Base-by-base conservation (phyloP, 176 grass and related monocot genomes). In the Microstegium vimineum region DNA sequence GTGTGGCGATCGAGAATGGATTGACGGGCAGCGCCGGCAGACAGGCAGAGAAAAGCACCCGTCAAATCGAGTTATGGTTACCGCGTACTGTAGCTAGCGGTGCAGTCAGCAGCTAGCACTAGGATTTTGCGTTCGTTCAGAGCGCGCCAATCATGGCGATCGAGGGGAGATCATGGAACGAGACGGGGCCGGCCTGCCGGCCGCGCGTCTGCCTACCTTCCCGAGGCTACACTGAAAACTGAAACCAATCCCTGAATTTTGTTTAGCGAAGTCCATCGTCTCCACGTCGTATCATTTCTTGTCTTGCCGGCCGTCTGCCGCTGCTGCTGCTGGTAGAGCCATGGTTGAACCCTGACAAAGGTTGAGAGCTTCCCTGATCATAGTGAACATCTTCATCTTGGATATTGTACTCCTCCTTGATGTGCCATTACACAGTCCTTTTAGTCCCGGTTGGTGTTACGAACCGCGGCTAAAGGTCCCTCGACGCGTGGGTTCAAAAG, bases 221-320 rank as follows among this genome's bases (percentile, higher is more conserved):
- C 88, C 88, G 88, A 90, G 73, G 83, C 35, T 86, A 47, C 87
- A 72, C 83, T 82, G 72, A 59, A 85, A 71, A 72, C 36, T 14
- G 51, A 38, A 82, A 35, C 45, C 82, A 15, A 85, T 62, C 76
- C 69, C 61, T 26, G 37, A 5, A 26, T 45, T 60, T 84, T 70
- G 38, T 32, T 64, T 54, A 37, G 9, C 84, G 28, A 33, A 31
- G 1, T 37, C 33, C 30, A 9, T 62, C n/a, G n/a, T n/a, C 22
- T 70, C 36, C 41, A 17, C 69, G 62, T 69, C 79, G n/a, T 70
- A 28, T 87, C 80, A 77, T 40, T 82, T 82, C 79, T 69, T 82
- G 64, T 82, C 74, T 26, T 41, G 74, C 56, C 56, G 62, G 30
- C 62, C 51, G 43, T 16, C 54, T 33, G 62, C 27, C 37, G 68